Evolutionary conservation across 1,139 yeast species (phyloP).

Genomic region (Geotrichum klebahnii): DNA sequence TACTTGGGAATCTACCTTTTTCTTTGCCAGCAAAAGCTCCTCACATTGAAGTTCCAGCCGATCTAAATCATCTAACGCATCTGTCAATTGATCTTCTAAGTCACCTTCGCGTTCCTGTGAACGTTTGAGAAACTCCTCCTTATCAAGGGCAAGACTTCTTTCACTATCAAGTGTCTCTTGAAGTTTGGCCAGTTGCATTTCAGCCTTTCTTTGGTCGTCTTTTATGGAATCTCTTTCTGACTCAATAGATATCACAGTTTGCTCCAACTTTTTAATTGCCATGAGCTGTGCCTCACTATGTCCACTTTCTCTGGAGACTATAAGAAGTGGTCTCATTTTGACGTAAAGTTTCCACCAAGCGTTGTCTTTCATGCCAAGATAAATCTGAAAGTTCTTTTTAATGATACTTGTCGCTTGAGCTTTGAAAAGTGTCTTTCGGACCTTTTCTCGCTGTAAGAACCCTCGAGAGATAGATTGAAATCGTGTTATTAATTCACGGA

Average conservation of each 20-base stretch:
- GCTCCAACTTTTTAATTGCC: slow-evolving; percentile 49
- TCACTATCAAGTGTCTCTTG: slow-evolving; percentile 42
- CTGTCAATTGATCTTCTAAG: slow-evolving; percentile 41
- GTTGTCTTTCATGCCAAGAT: slow-evolving; percentile 52
- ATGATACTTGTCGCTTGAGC: slow-evolving; percentile 70
- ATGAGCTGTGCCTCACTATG: slow-evolving; percentile 56
- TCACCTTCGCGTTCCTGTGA: slow-evolving; percentile 43
- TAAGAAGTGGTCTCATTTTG: slow-evolving; percentile 71
- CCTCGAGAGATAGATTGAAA: slow-evolving; percentile 75
- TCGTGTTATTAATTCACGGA: slow-evolving; percentile 53
- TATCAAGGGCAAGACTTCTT: slow-evolving; percentile 42
- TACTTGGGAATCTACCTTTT: slow-evolving; percentile 36
- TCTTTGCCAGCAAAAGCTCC: slow-evolving; percentile 39
- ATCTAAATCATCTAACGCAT: slow-evolving; percentile 39
- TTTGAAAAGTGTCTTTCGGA: slow-evolving; percentile 51
- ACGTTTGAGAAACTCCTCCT: slow-evolving; percentile 44
- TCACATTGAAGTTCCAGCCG: slow-evolving; percentile 41
- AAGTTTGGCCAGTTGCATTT: slow-evolving; percentile 41
- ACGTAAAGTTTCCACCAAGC: slow-evolving; percentile 80
- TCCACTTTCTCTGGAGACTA: slow-evolving; percentile 57
- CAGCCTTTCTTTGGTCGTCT: slow-evolving; percentile 37
- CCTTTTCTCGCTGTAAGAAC: slow-evolving; percentile 50
- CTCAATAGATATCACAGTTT: slow-evolving; percentile 9
- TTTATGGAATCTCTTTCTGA: slow-evolving; percentile 35
- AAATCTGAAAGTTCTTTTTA: slow-evolving; percentile 56